Percentiles rank a stretch among this genome's conserved stretches.
Evolutionary conservation across 768 basidiomycete species (phyloP).

Genomic region (Russula griseocarnosa): DNA sequence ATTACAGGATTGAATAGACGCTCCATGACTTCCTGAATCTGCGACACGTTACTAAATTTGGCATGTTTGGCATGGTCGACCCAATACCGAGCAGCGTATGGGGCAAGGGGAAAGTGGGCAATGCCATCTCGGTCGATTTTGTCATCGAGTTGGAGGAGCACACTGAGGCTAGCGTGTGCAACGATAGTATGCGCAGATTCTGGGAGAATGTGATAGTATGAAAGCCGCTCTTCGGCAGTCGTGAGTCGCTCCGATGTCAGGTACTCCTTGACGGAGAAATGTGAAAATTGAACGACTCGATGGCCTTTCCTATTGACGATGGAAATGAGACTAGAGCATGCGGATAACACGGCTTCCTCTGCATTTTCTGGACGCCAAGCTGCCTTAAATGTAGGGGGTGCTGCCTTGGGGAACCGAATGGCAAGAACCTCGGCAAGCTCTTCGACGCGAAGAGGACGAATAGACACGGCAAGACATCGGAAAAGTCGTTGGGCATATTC

Average conservation of each 20-base stretch:
- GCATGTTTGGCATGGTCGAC: constrained; percentile 3
- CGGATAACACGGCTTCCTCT: neutral
- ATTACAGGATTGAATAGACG: neutral
- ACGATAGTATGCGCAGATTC: constrained; percentile 3
- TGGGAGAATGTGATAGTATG: constrained; percentile 2
- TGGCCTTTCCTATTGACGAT: neutral
- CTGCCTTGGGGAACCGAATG: no score
- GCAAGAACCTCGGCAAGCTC: no score
- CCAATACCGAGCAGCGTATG: constrained; percentile 13
- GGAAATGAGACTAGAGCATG: neutral
- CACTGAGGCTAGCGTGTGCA: neutral
- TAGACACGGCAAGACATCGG: neutral
- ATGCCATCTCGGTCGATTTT: neutral
- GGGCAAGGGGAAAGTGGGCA: neutral
- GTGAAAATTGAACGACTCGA: constrained; percentile 11
- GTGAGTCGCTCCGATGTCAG: constrained; percentile 3
- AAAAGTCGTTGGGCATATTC: constrained; percentile 8
- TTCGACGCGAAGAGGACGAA: neutral
- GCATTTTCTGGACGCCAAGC: neutral
- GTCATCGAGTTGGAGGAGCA: constrained; percentile 3
- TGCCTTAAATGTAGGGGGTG: no score
- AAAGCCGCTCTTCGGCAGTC: neutral
- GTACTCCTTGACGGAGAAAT: constrained; percentile 21
- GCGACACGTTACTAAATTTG: neutral
- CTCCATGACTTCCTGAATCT: neutral